These are phyloP conservation scores for Petunia axillaris DNA, from an alignment of 257 asterid species.

Conservation along the genomic window DNA sequence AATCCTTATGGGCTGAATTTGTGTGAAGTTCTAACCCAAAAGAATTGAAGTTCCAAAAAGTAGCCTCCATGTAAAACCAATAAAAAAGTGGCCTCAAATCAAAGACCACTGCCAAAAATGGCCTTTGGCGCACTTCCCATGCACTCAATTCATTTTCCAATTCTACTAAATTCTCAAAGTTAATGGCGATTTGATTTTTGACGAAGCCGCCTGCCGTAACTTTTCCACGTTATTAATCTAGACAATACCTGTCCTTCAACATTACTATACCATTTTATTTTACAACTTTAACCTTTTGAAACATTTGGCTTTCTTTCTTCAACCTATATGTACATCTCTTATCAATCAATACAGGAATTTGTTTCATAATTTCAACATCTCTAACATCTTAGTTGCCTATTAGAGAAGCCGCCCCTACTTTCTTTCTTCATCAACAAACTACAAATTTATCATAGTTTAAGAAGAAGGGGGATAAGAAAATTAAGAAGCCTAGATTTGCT, in stretches of 20 bases:
- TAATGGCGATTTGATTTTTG: slow-evolving; percentile 1
- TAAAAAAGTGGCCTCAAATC: too few relatives aligned
- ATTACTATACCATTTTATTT: background rate
- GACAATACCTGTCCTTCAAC: background rate
- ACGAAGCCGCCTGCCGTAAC: slow-evolving; percentile 19
- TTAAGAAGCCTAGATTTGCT: slow-evolving; percentile 52
- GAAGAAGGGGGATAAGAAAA: slow-evolving; percentile 39
- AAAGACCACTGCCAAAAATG: too few relatives aligned
- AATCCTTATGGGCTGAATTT: too few relatives aligned
- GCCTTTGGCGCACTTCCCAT: too few relatives aligned
- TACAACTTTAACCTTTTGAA: slow-evolving; percentile 20
- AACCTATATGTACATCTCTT: slow-evolving; percentile 1
- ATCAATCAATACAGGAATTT: background rate
- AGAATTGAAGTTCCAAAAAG: too few relatives aligned
- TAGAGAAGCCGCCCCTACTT: background rate
- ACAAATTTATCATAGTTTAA: background rate
- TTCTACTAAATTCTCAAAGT: slow-evolving; percentile 5
- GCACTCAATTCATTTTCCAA: background rate
- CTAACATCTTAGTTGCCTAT: background rate
- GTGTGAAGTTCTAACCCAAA: too few relatives aligned
- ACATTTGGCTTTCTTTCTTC: background rate
- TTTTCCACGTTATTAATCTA: slow-evolving; percentile 9
- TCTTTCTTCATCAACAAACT: background rate
- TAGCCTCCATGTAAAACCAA: too few relatives aligned
- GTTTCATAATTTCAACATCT: background rate